phyloP scores from a whole-genome alignment of 257 asterid species.

The Ophiorrhiza pumila region DNA sequence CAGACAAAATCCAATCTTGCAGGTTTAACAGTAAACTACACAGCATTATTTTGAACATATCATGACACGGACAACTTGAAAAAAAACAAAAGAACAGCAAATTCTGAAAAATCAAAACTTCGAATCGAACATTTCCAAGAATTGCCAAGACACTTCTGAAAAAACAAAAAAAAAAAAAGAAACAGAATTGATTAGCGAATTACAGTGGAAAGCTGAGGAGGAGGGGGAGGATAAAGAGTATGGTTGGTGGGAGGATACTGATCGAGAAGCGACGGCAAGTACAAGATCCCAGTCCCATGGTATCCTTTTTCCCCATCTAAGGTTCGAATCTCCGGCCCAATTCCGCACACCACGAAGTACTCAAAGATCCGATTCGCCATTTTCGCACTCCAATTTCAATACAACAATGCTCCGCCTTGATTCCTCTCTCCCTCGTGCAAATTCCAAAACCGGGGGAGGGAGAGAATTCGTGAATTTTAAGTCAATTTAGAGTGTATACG shows the following conservation, averaged over 20 bases:
- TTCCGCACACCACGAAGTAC: slow-evolving; percentile 87
- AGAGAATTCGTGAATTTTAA: neutral
- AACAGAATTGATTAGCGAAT: slow-evolving; percentile 1
- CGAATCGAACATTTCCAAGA: too few species aligned
- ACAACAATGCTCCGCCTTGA: slow-evolving; percentile 5
- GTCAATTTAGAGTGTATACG: slow-evolving; percentile 5
- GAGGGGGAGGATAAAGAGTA: slow-evolving; percentile 73
- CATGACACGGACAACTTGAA: too few species aligned
- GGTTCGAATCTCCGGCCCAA: slow-evolving; percentile 88
- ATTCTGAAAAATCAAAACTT: neutral
- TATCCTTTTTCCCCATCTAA: slow-evolving; percentile 66
- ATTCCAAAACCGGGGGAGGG: slow-evolving; percentile 2
- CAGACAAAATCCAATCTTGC: too few species aligned
- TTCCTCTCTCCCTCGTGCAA: slow-evolving; percentile 11
- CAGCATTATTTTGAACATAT: neutral
- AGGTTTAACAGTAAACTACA: too few species aligned
- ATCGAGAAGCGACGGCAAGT: slow-evolving; percentile 70
- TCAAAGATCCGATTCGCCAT: slow-evolving; percentile 55
- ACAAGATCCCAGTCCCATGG: slow-evolving; percentile 61
- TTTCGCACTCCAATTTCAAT: neutral
- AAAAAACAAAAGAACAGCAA: neutral
- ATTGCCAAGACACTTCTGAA: neutral
- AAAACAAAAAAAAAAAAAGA: too few species aligned
- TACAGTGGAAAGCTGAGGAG: slow-evolving; percentile 85
- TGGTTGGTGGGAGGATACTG: slow-evolving; percentile 78